A percentile compares a stretch with the other conserved stretches of the same genome.
Evolutionary conservation across 73 alveolate species (phyloP).

Genomic region (Symbiodinium natans): DNA sequence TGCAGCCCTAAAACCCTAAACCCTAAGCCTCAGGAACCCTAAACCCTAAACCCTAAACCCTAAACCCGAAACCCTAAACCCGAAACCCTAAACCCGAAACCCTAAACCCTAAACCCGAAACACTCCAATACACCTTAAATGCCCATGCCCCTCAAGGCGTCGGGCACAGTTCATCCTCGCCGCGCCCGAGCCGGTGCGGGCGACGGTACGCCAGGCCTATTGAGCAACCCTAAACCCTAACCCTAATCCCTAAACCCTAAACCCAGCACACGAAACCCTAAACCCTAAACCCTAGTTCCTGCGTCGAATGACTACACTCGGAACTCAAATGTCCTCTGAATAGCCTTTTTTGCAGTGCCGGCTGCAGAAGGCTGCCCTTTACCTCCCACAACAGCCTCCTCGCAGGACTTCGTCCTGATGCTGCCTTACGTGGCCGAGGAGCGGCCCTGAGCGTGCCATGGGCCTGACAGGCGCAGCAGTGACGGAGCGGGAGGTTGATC

Average conservation of each 20-base stretch:
- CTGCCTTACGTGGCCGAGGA: conserved; percentile 85
- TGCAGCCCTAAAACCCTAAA: too few species aligned
- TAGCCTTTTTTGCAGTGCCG: too few species aligned
- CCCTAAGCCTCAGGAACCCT: too few species aligned
- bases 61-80: too few species aligned
- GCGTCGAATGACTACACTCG: not conserved
- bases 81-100: too few species aligned
- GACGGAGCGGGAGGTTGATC: too few species aligned
- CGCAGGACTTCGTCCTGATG: conserved; percentile 31
- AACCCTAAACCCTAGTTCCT: not conserved
- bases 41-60: too few species aligned
- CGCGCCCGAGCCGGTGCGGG: not conserved
- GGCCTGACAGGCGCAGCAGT: not conserved
- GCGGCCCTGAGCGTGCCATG: not conserved
- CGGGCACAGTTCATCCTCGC: conserved; percentile 36
- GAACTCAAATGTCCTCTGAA: not conserved
- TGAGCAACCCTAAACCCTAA: not conserved
- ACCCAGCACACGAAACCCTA: not conserved
- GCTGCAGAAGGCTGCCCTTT: too few species aligned
- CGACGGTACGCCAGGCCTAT: conserved; percentile 22
- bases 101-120: too few species aligned
- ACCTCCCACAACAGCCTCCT: not conserved
- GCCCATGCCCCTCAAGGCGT: not conserved
- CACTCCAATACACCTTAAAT: too few species aligned
- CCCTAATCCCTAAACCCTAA: not conserved